Conservation (phyloP, 2,329 filamentous ascomycete genomes). For the Pseudocercospora cruenta region DNA sequence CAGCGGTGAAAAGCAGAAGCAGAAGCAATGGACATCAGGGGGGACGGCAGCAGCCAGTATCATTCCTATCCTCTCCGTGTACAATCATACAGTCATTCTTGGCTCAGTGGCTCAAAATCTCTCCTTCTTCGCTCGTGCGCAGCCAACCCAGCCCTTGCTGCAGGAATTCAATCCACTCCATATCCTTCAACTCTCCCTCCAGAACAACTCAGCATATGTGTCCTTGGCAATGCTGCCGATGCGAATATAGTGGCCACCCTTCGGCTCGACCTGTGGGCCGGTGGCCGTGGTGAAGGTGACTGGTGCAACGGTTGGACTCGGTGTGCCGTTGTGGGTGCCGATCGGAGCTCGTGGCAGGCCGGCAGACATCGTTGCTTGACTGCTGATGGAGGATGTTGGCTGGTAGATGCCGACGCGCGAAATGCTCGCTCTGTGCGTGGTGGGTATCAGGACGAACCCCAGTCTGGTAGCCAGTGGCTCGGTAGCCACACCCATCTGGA, state of each 20-base stretch:
- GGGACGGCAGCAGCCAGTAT: too few species aligned
- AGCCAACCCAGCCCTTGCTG: too few species aligned
- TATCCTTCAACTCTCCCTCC: too few species aligned
- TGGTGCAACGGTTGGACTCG: not conserved
- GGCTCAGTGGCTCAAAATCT: not conserved
- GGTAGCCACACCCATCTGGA: not conserved
- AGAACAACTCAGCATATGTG: conserved; percentile 4
- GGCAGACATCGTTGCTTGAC: not conserved
- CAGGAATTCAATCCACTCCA: too few species aligned
- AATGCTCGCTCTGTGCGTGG: not conserved
- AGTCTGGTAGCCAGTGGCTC: not conserved
- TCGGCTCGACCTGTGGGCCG: conserved; percentile 15
- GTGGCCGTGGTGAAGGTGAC: not conserved
- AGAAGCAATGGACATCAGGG: too few species aligned
- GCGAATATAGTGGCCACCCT: conserved; percentile 31
- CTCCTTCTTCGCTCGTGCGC: not conserved
- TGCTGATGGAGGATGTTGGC: not conserved
- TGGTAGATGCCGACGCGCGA: not conserved
- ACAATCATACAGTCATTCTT: not conserved
- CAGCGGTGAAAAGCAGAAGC: too few species aligned
- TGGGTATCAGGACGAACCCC: not conserved
- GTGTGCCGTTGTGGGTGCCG: not conserved
- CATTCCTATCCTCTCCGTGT: not conserved
- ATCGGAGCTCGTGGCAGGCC: too few species aligned
- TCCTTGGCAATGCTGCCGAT: conserved; percentile 17